These are phyloP conservation scores for Claviceps humidiphila DNA, from an alignment of 2,329 filamentous ascomycete species.

Conservation along the genomic window DNA sequence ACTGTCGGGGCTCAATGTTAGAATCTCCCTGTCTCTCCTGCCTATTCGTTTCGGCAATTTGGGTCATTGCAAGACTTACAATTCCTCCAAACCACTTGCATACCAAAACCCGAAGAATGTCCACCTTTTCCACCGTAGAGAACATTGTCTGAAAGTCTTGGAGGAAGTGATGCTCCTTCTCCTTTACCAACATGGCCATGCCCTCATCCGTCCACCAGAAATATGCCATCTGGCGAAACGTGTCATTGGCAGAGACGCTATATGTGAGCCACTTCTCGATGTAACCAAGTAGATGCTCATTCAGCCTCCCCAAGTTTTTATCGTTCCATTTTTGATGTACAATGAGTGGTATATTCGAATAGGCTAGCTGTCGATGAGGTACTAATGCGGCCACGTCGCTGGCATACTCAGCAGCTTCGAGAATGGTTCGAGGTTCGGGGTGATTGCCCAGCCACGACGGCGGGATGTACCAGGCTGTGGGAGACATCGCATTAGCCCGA, in stretches of 20 bases:
- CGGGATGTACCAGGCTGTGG: constrained; percentile 13
- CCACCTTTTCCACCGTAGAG: constrained; percentile 11
- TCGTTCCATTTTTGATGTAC: constrained; percentile 13
- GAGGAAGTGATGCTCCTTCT: constrained; percentile 9
- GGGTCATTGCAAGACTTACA: constrained; percentile 7
- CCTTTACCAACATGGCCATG: constrained; percentile 9
- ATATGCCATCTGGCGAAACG: constrained; percentile 11
- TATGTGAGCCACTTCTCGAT: constrained; percentile 12
- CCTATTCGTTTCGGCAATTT: too few species aligned
- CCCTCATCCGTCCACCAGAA: constrained; percentile 14
- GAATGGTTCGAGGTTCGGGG: constrained; percentile 9
- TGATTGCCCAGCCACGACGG: constrained; percentile 9
- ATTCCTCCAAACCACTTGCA: constrained; percentile 14
- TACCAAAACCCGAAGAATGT: constrained; percentile 12
- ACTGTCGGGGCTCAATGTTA: constrained; percentile 3
- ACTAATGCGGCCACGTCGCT: constrained; percentile 7
- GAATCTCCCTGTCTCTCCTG: neutral
- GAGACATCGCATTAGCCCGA: neutral
- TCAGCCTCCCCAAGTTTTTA: constrained; percentile 8
- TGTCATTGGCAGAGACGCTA: constrained; percentile 3
- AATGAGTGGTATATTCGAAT: constrained; percentile 14
- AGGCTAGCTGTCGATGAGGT: constrained; percentile 8
- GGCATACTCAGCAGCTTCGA: constrained; percentile 11
- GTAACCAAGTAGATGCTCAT: constrained; percentile 9
- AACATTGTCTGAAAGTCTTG: constrained; percentile 8